Evolutionary conservation across 2,329 filamentous ascomycete species (phyloP).

Genomic region (Penicillium griseofulvum): DNA sequence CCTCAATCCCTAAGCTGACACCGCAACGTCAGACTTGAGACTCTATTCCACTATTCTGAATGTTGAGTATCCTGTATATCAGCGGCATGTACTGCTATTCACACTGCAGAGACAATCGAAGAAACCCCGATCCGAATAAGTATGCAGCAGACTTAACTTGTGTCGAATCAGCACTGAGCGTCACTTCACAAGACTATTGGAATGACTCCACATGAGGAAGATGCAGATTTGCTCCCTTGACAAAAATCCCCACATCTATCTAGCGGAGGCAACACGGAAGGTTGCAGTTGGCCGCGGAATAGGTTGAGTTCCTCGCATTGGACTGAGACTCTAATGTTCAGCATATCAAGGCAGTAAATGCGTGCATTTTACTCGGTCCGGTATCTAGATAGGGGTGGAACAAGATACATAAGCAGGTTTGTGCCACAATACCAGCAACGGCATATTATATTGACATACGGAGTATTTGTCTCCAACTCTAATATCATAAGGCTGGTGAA

Average conservation of each 20-base stretch:
- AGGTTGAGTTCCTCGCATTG: background rate
- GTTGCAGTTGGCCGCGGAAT: background rate
- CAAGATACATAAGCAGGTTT: background rate
- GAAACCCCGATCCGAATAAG: background rate
- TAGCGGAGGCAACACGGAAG: slow-evolving; percentile 4
- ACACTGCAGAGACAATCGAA: background rate
- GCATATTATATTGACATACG: background rate
- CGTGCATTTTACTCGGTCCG: background rate
- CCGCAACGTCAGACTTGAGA: background rate
- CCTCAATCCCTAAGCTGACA: background rate
- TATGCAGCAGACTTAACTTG: slow-evolving; percentile 7
- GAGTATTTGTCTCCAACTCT: background rate
- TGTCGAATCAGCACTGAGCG: slow-evolving; percentile 9
- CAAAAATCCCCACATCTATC: background rate
- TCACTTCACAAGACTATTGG: slow-evolving; percentile 16
- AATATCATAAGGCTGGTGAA: background rate
- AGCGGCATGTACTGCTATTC: background rate
- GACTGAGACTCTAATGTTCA: background rate
- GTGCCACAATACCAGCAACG: background rate
- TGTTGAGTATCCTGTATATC: background rate
- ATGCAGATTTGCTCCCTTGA: slow-evolving; percentile 5
- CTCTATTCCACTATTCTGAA: background rate
- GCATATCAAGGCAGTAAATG: background rate
- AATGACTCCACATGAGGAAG: slow-evolving; percentile 13
- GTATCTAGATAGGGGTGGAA: background rate